Conservation (phyloP, 1,139 yeast species). For the Kodamaea plutei region DNA sequence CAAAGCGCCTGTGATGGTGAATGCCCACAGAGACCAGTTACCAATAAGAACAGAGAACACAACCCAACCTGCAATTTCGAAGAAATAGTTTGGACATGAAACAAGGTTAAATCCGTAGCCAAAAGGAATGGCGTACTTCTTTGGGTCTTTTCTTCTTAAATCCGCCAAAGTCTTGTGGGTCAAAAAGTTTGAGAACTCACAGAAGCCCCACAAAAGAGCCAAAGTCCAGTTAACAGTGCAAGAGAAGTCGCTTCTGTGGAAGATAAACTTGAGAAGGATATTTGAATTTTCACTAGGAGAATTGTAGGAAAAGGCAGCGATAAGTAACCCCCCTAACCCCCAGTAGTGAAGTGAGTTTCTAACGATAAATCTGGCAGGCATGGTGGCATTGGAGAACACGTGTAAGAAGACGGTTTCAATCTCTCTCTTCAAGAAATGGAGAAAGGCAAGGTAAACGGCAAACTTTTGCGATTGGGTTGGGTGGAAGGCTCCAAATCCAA, state of each 20-base stretch:
- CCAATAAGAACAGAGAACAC: slow-evolving; percentile 66
- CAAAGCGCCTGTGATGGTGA: slow-evolving; percentile 62
- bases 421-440: slow-evolving; percentile 86
- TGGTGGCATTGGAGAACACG: slow-evolving; percentile 79
- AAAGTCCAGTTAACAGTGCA: slow-evolving; percentile 24
- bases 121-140: slow-evolving; percentile 39
- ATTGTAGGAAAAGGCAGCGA: slow-evolving; percentile 65
- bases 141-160: slow-evolving; percentile 47
- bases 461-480: slow-evolving; percentile 52
- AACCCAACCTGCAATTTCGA: slow-evolving; percentile 76
- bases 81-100: slow-evolving; percentile 82
- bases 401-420: slow-evolving; percentile 82
- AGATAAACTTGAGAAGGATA: slow-evolving; percentile 11
- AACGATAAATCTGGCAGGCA: slow-evolving; percentile 85
- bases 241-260: slow-evolving; percentile 26
- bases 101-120: slow-evolving; percentile 46
- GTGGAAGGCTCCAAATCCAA: slow-evolving; percentile 13
- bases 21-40: slow-evolving; percentile 72
- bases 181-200: slow-evolving; percentile 68
- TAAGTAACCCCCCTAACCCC: slow-evolving; percentile 70
- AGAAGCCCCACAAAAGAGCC: slow-evolving; percentile 53
- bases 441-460: slow-evolving; percentile 51
- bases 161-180: slow-evolving; percentile 61
- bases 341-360: slow-evolving; percentile 91
- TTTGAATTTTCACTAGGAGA: slow-evolving; percentile 40